A percentile compares a stretch with the other conserved stretches of the same genome.
Evolutionary conservation across 2,329 filamentous ascomycete genomes (phyloP).

Genomic region (Stenocarpella maydis): DNA sequence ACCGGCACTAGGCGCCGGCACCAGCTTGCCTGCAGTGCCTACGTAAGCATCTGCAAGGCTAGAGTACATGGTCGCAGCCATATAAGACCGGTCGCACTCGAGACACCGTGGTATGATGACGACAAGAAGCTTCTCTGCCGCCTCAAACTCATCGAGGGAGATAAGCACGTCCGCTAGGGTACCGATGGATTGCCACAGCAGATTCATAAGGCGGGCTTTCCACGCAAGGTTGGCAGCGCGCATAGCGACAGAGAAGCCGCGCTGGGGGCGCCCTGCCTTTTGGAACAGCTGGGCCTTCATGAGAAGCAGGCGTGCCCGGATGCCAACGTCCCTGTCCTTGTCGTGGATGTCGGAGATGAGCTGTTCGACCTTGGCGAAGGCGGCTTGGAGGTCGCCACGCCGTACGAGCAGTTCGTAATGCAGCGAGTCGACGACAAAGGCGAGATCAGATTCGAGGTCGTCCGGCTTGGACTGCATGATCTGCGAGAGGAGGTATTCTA

Average conservation of each 20-base stretch:
- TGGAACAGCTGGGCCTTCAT: slow-evolving; percentile 77
- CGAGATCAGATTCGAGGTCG: slow-evolving; percentile 61
- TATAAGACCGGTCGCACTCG: slow-evolving; percentile 70
- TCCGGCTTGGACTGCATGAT: slow-evolving; percentile 60
- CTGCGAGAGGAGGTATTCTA: slow-evolving; percentile 59
- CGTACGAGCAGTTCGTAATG: slow-evolving; percentile 61
- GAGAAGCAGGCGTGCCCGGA: slow-evolving; percentile 75
- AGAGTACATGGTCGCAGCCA: slow-evolving; percentile 73
- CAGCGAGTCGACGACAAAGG: slow-evolving; percentile 59
- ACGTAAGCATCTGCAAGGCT: slow-evolving; percentile 80
- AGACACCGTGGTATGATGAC: slow-evolving; percentile 79
- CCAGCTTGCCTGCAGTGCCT: slow-evolving; percentile 71
- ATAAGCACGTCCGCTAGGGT: slow-evolving; percentile 74
- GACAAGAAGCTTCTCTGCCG: slow-evolving; percentile 69
- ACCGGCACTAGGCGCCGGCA: background rate
- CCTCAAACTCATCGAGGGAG: slow-evolving; percentile 74
- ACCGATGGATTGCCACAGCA: slow-evolving; percentile 77
- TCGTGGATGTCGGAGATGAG: slow-evolving; percentile 53
- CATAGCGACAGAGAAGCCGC: slow-evolving; percentile 79
- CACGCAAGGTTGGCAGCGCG: slow-evolving; percentile 79
- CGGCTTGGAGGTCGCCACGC: slow-evolving; percentile 55
- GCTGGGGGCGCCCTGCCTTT: slow-evolving; percentile 72
- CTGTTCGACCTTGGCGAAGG: slow-evolving; percentile 57
- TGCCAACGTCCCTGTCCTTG: slow-evolving; percentile 62
- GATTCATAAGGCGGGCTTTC: slow-evolving; percentile 71